Conservation (phyloP, 257 asterid species). For the Coffea canephora region DNA sequence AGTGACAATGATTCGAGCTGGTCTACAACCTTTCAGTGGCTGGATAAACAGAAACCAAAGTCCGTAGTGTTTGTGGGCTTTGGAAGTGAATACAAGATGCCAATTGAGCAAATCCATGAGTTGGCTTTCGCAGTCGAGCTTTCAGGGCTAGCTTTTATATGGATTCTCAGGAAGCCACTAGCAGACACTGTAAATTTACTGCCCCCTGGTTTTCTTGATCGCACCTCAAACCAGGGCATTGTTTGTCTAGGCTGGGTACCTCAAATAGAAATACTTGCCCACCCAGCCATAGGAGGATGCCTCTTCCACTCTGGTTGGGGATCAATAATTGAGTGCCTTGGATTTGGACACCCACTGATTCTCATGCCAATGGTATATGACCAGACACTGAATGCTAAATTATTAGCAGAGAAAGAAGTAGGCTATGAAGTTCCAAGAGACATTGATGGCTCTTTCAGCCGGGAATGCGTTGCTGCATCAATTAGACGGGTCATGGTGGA, state of each 20-base stretch:
- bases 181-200: slow-evolving; percentile 20
- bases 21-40: slow-evolving; percentile 27
- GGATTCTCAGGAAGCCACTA: slow-evolving; percentile 43
- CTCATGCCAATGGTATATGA: slow-evolving; percentile 47
- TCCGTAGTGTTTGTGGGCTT: slow-evolving; percentile 46
- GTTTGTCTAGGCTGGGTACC: slow-evolving; percentile 45
- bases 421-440: slow-evolving; percentile 46
- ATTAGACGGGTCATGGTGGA: slow-evolving; percentile 33
- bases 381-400: slow-evolving; percentile 46
- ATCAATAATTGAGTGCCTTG: slow-evolving; percentile 38
- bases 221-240: slow-evolving; percentile 31
- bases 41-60: slow-evolving; percentile 34
- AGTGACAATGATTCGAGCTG: slow-evolving; percentile 13
- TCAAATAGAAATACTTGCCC: slow-evolving; percentile 45
- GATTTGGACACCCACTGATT: slow-evolving; percentile 40
- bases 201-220: slow-evolving; percentile 34
- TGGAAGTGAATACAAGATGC: slow-evolving; percentile 54
- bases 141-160: slow-evolving; percentile 39
- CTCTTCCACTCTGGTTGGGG: slow-evolving; percentile 59
- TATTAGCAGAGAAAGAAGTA: slow-evolving; percentile 37
- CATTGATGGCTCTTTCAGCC: slow-evolving; percentile 42
- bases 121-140: slow-evolving; percentile 42
- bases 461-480: slow-evolving; percentile 33
- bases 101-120: slow-evolving; percentile 40
- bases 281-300: slow-evolving; percentile 43